Conservation (phyloP, 2,329 filamentous ascomycete genomes). For the Botryosphaeria dothidea region DNA sequence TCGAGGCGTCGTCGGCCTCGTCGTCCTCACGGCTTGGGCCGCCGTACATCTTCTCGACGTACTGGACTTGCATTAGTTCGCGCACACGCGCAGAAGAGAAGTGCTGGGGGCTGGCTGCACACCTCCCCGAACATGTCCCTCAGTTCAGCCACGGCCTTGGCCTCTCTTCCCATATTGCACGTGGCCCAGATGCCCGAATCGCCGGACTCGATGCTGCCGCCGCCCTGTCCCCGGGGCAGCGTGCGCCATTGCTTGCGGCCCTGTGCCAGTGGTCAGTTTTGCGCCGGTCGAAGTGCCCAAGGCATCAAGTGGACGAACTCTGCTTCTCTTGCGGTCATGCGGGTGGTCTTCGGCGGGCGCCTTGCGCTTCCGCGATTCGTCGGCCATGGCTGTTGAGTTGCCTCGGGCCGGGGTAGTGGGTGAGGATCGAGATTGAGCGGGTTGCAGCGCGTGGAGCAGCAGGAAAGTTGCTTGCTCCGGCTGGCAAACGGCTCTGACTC, state of each 20-base stretch:
- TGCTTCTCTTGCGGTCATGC: constrained; percentile 19
- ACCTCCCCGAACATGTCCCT: constrained; percentile 67
- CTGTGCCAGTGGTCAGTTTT: constrained; percentile 3
- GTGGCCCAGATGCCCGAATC: constrained; percentile 78
- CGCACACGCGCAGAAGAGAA: background rate
- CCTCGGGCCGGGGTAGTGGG: background rate
- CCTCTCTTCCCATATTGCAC: constrained; percentile 71
- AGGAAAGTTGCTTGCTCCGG: background rate
- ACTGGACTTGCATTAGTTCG: constrained; percentile 48
- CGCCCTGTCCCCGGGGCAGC: background rate
- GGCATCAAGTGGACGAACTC: constrained; percentile 15
- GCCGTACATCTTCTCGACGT: constrained; percentile 60
- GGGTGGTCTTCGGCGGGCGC: constrained; percentile 15
- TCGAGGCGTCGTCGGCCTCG: constrained; percentile 36
- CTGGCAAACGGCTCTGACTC: background rate
- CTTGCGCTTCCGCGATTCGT: constrained; percentile 22
- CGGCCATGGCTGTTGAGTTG: constrained; percentile 10
- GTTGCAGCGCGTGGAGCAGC: background rate
- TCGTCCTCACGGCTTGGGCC: constrained; percentile 40
- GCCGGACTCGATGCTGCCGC: constrained; percentile 59
- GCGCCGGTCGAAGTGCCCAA: background rate
- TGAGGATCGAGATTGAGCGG: background rate
- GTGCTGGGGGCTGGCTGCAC: constrained; percentile 21
- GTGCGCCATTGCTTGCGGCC: constrained; percentile 17
- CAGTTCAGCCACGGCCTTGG: constrained; percentile 68